Conservation (phyloP, 2,329 filamentous ascomycete genomes). For the Drechmeria coniospora region DNA sequence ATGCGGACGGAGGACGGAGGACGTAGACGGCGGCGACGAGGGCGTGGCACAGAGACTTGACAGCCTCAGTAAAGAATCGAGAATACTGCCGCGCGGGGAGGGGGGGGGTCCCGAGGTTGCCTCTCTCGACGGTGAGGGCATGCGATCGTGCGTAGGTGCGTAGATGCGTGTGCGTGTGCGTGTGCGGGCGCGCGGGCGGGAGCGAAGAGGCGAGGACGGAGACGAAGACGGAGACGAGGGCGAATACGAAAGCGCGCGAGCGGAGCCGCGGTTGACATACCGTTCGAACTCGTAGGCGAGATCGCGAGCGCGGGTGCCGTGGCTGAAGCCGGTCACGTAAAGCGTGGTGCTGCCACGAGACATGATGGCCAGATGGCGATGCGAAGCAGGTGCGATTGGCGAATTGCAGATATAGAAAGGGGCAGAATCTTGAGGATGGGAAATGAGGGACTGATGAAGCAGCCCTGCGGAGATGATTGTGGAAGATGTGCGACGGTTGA, state of each 20-base stretch:
- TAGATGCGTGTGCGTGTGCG: too few species aligned
- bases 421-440: constrained; percentile 2
- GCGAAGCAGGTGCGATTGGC: neutral
- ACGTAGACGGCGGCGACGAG: constrained; percentile 3
- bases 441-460: constrained; percentile 3
- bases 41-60: neutral
- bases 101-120: too few species aligned
- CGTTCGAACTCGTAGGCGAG: constrained; percentile 99
- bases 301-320: constrained; percentile 95
- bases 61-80: too few species aligned
- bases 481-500: constrained; percentile 1
- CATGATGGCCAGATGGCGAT: constrained; percentile 44
- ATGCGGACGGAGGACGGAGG: constrained; percentile 2
- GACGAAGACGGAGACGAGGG: constrained; percentile 15
- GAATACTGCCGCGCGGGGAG: too few species aligned
- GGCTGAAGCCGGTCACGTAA: constrained; percentile 98
- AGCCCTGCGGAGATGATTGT: constrained; percentile 1
- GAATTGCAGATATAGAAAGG: constrained; percentile 2
- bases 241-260: constrained; percentile 18
- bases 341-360: constrained; percentile 88
- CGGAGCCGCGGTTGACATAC: constrained; percentile 58
- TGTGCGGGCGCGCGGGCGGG: too few species aligned
- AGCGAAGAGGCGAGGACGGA: constrained; percentile 1
- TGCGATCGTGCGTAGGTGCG: too few species aligned
- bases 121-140: too few species aligned